phyloP scores from a whole-genome alignment of 305 asterid genomes.

The Fraxinus albicans region DNA sequence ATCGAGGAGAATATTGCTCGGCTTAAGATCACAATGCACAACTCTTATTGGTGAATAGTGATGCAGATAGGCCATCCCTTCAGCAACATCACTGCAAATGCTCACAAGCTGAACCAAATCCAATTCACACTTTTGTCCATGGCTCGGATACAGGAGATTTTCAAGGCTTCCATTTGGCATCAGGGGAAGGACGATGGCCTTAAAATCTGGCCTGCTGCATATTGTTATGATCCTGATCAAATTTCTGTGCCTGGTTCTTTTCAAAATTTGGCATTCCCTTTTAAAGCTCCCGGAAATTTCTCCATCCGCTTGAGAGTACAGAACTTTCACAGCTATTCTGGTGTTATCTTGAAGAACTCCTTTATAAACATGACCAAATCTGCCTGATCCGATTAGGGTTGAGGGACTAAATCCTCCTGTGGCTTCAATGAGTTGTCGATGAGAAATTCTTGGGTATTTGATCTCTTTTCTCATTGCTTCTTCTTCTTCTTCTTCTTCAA shows the following conservation, averaged over 20 bases:
- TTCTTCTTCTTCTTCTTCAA: constrained; percentile 29
- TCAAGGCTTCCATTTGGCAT: constrained; percentile 91
- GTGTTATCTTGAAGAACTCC: constrained; percentile 40
- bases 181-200: constrained; percentile 80
- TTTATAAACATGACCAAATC: not conserved
- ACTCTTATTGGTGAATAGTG: constrained; percentile 75
- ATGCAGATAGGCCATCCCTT: constrained; percentile 79
- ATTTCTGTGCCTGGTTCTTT: constrained; percentile 70
- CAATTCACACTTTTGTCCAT: constrained; percentile 31
- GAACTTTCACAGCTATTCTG: constrained; percentile 55
- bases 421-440: constrained; percentile 62
- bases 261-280: constrained; percentile 79
- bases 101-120: constrained; percentile 53
- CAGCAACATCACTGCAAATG: constrained; percentile 78
- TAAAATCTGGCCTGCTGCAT: constrained; percentile 77
- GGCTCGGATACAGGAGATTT: constrained; percentile 53
- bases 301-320: constrained; percentile 33
- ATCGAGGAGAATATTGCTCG: constrained; percentile 83
- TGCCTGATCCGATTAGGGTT: constrained; percentile 67
- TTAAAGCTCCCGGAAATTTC: constrained; percentile 56
- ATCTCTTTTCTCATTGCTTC: constrained; percentile 35
- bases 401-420: constrained; percentile 62
- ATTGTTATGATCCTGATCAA: constrained; percentile 69
- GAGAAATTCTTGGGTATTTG: constrained; percentile 61
- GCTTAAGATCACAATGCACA: constrained; percentile 84